Percentiles rank a stretch among this genome's conserved stretches.
Conservation (phyloP, 257 asterid species). For the Leonotis leonurus region DNA sequence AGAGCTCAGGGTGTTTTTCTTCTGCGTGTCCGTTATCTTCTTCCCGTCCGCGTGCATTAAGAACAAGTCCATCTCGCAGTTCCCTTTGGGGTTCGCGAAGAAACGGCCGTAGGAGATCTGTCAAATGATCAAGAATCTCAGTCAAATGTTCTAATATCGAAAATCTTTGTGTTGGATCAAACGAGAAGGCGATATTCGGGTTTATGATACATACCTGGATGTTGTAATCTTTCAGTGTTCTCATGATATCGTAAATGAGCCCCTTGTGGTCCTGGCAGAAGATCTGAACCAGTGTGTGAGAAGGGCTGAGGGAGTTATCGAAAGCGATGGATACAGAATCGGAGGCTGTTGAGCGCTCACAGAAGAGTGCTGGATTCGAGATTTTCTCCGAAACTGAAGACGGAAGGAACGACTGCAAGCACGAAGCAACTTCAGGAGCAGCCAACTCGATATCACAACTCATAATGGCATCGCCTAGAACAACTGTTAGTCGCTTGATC, state of each 20-base stretch:
- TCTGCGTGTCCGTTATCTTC: slow-evolving; percentile 39
- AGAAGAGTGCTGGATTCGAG: slow-evolving; percentile 28
- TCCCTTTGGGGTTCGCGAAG: slow-evolving; percentile 32
- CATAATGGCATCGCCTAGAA: slow-evolving; percentile 52
- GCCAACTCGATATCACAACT: slow-evolving; percentile 60
- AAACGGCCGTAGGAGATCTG: slow-evolving; percentile 65
- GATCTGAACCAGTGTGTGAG: slow-evolving; percentile 57
- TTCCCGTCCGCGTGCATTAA: slow-evolving; percentile 58
- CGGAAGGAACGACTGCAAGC: slow-evolving; percentile 47
- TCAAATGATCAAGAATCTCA: neutral
- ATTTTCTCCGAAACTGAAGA: slow-evolving; percentile 41
- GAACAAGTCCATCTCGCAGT: slow-evolving; percentile 57
- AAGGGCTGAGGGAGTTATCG: slow-evolving; percentile 62
- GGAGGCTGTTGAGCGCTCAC: slow-evolving; percentile 18
- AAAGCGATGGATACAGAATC: slow-evolving; percentile 36
- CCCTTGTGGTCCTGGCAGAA: slow-evolving; percentile 69
- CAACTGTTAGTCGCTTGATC: slow-evolving; percentile 25
- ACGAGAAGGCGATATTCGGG: too few relatives aligned
- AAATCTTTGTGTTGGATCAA: too few relatives aligned
- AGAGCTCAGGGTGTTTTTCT: slow-evolving; percentile 40
- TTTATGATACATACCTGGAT: slow-evolving; percentile 41
- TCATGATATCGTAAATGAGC: slow-evolving; percentile 66
- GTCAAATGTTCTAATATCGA: too few relatives aligned
- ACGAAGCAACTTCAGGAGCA: slow-evolving; percentile 46
- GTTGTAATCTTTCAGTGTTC: slow-evolving; percentile 61